phyloP scores from a whole-genome alignment of 495 filamentous ascomycete species.

The Talaromyces thailandensis region DNA sequence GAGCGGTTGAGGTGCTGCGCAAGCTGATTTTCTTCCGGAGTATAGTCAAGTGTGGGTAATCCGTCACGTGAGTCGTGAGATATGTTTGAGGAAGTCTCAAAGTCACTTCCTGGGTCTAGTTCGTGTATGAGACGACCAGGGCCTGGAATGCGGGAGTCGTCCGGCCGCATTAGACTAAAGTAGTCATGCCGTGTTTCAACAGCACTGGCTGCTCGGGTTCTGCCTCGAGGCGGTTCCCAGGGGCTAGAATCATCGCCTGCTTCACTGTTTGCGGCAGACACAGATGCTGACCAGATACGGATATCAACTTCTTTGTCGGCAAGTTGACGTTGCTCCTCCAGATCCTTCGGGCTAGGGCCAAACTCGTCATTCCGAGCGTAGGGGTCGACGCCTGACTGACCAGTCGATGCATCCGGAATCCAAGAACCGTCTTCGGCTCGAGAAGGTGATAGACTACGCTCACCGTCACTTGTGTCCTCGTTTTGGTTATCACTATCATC shows the following conservation, averaged over 20 bases:
- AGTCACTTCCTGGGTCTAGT: conserved; percentile 27
- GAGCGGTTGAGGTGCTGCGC: conserved; percentile 26
- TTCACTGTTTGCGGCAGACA: conserved; percentile 34
- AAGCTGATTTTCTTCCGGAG: conserved; percentile 14
- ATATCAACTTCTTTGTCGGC: conserved; percentile 38
- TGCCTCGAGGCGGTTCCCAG: conserved; percentile 11
- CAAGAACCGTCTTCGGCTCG: conserved; percentile 25
- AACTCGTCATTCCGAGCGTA: conserved; percentile 25
- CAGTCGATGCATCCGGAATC: conserved; percentile 20
- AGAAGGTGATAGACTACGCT: conserved; percentile 1
- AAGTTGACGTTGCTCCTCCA: conserved; percentile 28
- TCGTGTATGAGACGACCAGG: conserved; percentile 39
- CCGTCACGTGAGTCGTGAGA: conserved; percentile 11
- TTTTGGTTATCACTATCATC: conserved; percentile 13
- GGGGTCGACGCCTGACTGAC: conserved; percentile 33
- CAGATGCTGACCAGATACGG: conserved; percentile 31
- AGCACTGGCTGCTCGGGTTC: conserved; percentile 38
- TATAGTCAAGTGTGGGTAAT: conserved; percentile 14
- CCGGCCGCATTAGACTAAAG: conserved; percentile 21
- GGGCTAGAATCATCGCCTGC: conserved; percentile 23
- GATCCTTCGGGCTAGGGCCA: conserved; percentile 36
- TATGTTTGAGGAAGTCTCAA: conserved; percentile 16
- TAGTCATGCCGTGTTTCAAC: conserved; percentile 37
- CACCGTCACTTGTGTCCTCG: neutral
- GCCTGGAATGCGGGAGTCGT: conserved; percentile 27